Conservation (phyloP, 441 rosid species). For the Geranium incanum region DNA sequence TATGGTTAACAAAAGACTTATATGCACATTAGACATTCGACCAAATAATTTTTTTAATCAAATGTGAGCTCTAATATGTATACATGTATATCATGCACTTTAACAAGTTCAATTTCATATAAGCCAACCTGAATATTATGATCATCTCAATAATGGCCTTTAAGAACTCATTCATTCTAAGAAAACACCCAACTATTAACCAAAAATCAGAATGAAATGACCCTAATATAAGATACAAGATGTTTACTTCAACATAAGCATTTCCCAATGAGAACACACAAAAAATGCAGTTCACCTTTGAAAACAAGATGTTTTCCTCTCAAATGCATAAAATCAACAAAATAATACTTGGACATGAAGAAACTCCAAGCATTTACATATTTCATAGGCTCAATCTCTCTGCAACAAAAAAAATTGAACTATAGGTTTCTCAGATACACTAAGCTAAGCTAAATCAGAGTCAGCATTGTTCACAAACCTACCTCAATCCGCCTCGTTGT, state of each 20-base stretch:
- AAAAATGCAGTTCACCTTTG: neutral
- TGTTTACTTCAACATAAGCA: neutral
- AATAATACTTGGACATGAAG: neutral
- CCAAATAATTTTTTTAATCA: too few species aligned
- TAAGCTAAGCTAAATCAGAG: neutral
- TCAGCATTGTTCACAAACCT: conserved; percentile 15
- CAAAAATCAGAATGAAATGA: too few species aligned
- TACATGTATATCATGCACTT: too few species aligned
- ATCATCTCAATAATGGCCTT: too few species aligned
- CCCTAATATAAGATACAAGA: neutral
- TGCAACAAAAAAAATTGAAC: conserved; percentile 15
- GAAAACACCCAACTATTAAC: too few species aligned
- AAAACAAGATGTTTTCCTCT: conserved; percentile 4
- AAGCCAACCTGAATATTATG: too few species aligned
- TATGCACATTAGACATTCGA: too few species aligned
- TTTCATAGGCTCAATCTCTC: conserved; percentile 8
- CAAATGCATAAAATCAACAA: neutral
- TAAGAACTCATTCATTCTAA: too few species aligned
- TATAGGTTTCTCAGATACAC: neutral
- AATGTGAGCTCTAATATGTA: too few species aligned
- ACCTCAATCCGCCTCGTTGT: conserved; percentile 14
- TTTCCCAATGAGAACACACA: neutral
- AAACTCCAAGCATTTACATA: conserved; percentile 8
- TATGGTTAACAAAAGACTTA: too few species aligned
- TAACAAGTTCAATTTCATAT: too few species aligned